Evolutionary conservation across 2,329 filamentous ascomycete species (phyloP), one percentile per base, ranked within the genome.

Genomic region (Penicillium sp.): DNA sequence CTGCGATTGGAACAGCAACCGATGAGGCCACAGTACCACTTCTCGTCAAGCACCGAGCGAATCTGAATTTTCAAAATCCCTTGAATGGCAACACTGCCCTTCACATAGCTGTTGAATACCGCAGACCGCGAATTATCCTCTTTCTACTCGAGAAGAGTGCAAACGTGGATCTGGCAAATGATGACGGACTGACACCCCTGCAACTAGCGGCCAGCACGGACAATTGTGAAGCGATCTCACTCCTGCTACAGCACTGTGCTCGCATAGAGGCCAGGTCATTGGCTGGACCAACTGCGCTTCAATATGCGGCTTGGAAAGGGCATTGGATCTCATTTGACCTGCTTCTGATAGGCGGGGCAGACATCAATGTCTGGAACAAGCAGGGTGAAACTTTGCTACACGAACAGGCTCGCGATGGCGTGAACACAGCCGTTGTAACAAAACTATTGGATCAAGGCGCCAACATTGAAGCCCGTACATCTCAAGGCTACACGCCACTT

Each of bases 251-350:
- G 39, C 56, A 54, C 1, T 43, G 60, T 12, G 56, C 62, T 4
- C 39, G 60, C 0, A 42, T 65, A 0, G 64, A 66, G 33, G 39
- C 43, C 18, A 58, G 61, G 3, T 61, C 59, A 6, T 18, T 48
- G 1, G 47, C 43, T 7, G 60, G 62, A 0, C 33, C 49, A 0
- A 66, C 60, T 4, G 63, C 64, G 0, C 43, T 66, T 11, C 65
- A 67, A 3, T 11, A 57, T 1, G 59, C 65, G 25, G 63, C 62
- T 0, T 29, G 43, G 8, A 42, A 50, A 26, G 48, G 51, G 1
- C 45, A 67, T 39, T 66, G 63, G 64, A 45, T 60, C 12, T 61
- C 59, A 2, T 64, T 66, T 46, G 64, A 66, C 12, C 46, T 66
- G 7, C 41, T 67, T 0, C 4, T 66, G 1, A 63, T 57, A 9